Percentiles rank a stretch among this genome's conserved stretches.
These are phyloP conservation scores for Aureobasidium pullulans DNA, from an alignment of 2,329 filamentous ascomycete genomes.

Conservation along the genomic window DNA sequence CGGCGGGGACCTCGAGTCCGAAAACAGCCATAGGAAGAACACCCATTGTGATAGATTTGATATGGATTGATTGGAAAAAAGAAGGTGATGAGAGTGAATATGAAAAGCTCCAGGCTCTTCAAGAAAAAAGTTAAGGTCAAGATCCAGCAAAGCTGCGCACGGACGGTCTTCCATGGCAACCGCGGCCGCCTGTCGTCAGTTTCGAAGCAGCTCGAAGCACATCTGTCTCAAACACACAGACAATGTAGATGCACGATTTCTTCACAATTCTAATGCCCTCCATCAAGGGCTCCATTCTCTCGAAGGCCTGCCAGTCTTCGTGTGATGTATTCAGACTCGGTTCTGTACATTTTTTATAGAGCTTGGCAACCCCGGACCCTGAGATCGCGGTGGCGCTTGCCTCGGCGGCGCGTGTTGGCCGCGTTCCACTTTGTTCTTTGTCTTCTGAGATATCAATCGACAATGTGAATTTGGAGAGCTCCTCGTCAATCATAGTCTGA, in stretches of 20 bases:
- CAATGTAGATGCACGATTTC: too few species aligned
- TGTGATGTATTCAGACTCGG: too few species aligned
- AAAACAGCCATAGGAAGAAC: constrained; percentile 65
- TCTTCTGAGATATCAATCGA: not conserved
- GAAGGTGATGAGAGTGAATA: constrained; percentile 10
- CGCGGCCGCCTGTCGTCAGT: not conserved
- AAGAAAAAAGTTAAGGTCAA: not conserved
- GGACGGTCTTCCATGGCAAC: not conserved
- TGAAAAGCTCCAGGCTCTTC: not conserved
- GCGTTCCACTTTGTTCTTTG: constrained; percentile 11
- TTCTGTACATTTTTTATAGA: too few species aligned
- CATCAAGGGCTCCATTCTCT: too few species aligned
- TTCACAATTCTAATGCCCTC: too few species aligned
- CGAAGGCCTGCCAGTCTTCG: too few species aligned
- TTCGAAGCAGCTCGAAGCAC: not conserved
- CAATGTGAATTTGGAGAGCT: not conserved
- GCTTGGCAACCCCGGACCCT: not conserved
- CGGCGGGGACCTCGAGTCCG: constrained; percentile 82
- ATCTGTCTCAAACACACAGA: not conserved
- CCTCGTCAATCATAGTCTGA: not conserved
- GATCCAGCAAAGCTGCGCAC: not conserved
- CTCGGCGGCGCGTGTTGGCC: not conserved
- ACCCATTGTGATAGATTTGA: constrained; percentile 17
- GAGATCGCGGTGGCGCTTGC: not conserved
- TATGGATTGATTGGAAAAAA: constrained; percentile 6